A percentile compares a stretch with the other conserved stretches of the same genome.
phyloP scores from a whole-genome alignment of 345 rosid species.

The Lumnitzera racemosa region DNA sequence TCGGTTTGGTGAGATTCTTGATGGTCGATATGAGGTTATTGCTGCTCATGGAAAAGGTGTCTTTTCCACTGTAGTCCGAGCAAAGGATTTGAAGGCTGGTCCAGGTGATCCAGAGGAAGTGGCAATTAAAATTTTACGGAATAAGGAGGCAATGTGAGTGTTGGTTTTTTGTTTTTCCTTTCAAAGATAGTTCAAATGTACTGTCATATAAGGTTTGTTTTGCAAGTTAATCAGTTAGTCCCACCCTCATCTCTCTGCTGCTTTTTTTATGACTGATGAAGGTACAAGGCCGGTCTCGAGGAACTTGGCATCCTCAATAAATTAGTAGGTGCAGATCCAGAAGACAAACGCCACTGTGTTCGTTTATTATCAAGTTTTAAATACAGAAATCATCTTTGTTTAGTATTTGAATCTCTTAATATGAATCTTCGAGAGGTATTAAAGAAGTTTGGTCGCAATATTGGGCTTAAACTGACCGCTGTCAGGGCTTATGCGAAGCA shows the following conservation, averaged over 20 bases:
- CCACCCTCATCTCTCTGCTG: too few species aligned
- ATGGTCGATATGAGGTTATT: constrained; percentile 86
- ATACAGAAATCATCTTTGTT: constrained; percentile 95
- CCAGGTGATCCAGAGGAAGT: constrained; percentile 71
- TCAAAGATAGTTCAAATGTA: not conserved
- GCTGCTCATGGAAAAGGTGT: constrained; percentile 99
- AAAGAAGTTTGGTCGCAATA: constrained; percentile 99
- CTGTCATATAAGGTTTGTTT: too few species aligned
- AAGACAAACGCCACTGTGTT: constrained; percentile 89
- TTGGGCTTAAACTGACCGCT: constrained; percentile 95
- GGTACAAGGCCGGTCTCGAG: constrained; percentile 90
- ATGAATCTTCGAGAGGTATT: constrained; percentile 98
- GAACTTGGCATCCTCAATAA: constrained; percentile 93
- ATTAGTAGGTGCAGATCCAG: constrained; percentile 88
- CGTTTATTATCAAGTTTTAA: constrained; percentile 85
- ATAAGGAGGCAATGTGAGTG: constrained; percentile 85
- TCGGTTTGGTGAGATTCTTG: constrained; percentile 91
- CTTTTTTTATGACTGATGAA: constrained; percentile 17
- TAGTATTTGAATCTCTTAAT: constrained; percentile 98
- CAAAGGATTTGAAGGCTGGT: constrained; percentile 77
- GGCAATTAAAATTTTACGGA: constrained; percentile 92
- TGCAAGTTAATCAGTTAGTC: too few species aligned
- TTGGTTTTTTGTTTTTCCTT: not conserved
- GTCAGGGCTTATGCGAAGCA: constrained; percentile 91
- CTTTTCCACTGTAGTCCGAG: constrained; percentile 92